These are phyloP conservation scores for Lachnellula willkommii DNA, from an alignment of 2,329 filamentous ascomycete genomes.

Conservation along the genomic window DNA sequence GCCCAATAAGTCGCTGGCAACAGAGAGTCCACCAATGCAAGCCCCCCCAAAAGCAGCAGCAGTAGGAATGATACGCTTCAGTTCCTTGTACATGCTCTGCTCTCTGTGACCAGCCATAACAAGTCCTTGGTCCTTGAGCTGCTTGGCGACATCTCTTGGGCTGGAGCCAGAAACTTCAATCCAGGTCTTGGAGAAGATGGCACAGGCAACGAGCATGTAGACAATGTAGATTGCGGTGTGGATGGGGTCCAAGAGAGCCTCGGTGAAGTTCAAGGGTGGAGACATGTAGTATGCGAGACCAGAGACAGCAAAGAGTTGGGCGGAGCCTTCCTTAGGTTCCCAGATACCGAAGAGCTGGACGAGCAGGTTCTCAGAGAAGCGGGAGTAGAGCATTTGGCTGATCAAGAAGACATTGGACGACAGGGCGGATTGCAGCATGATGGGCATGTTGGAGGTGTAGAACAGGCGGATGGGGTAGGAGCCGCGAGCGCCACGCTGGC, in stretches of 20 bases:
- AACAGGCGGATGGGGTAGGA: conserved; percentile 98
- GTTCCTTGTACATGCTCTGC: conserved; percentile 99
- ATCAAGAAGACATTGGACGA: conserved; percentile 99
- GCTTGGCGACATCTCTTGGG: conserved; percentile 97
- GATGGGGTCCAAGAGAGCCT: conserved; percentile 92
- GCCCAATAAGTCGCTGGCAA: conserved; percentile 90
- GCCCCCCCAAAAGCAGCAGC: conserved; percentile 97
- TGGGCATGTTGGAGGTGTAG: conserved; percentile 99
- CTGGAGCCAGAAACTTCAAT: conserved; percentile 98
- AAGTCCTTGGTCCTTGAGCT: conserved; percentile 98
- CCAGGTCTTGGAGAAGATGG: conserved; percentile 99
- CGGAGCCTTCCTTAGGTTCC: conserved; percentile 94
- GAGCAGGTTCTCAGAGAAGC: conserved; percentile 97
- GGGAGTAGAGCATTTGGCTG: conserved; percentile 98
- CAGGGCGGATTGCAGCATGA: conserved; percentile 98
- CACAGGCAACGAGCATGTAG: conserved; percentile 97
- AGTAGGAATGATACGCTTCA: conserved; percentile 98
- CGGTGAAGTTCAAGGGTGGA: conserved; percentile 93
- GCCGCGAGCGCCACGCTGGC: conserved; percentile 96
- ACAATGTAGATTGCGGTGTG: conserved; percentile 92
- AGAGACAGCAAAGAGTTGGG: conserved; percentile 88
- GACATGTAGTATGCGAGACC: conserved; percentile 99
- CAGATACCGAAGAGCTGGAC: conserved; percentile 97
- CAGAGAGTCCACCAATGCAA: conserved; percentile 95
- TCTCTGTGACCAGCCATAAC: conserved; percentile 99